Evolutionary conservation across 306 rosid genomes (phyloP), one percentile per base, ranked within the genome.

Genomic region (Ormosia semicastrata): DNA sequence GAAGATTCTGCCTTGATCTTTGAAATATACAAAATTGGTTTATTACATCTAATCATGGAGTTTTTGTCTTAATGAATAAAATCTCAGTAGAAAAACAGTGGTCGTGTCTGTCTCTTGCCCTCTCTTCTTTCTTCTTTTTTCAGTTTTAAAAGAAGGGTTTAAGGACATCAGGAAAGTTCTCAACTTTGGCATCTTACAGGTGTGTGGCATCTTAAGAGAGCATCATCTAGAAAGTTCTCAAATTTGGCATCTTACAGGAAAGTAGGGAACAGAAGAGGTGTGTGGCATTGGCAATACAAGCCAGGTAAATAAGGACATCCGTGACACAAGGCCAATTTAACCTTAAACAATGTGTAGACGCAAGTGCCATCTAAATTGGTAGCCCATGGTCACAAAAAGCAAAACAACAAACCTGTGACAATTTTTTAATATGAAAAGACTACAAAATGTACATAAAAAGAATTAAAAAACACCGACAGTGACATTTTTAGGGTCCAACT

Each of bases 201-300:
- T 4, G 40, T 46, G 65, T 44, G 50, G 59, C 62, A 57, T 65
- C n/a, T 14, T 30, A 57, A 70, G 67, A 63, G 46, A 41, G 44
- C 77, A 81, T 36, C 0, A 33, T 78, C 89, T 78, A 17, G 84
- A 85, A 81, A 73, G 84, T 82, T 82, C 89, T 82, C 62, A 82
- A 66, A 18, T 24, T 78, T 73, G 86, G 78, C 84, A 67, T 82
- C 33, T 62, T 75, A 9, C 8, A n/a, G 37, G 49, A 24, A 78
- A 71, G 64, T 18, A 63, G 79, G 47, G 59, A 46, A 46, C 79
- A 80, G 58, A 53, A 79, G 14, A 67, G 32, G 43, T 4, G 40
- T 46, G 65, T 44, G 50, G 59, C 62, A 57, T 65, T 66, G 34
- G 41, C 50, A 11, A 36, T 6, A 49, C 29, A 70, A 57, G 76